Percentiles rank a stretch among this genome's conserved stretches.
Evolutionary conservation across 305 asterid genomes (phyloP).

Genomic region (Caryopteris hybrid): DNA sequence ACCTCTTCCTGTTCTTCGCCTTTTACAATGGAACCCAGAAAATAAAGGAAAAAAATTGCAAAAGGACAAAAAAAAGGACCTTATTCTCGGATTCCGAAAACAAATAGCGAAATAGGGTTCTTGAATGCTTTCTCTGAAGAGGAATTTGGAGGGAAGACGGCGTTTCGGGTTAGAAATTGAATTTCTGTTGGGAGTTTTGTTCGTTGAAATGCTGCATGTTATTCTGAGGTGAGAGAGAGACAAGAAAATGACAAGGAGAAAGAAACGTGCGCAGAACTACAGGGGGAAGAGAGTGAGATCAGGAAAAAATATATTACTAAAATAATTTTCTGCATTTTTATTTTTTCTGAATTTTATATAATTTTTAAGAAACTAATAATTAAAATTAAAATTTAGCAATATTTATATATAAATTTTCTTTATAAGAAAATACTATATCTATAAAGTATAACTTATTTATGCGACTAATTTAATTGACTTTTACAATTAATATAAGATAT

Average conservation of each 20-base stretch:
- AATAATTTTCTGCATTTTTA: neutral
- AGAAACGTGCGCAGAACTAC: constrained; percentile 40
- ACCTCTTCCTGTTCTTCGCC: constrained; percentile 13
- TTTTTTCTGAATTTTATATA: neutral
- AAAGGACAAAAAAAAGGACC: neutral
- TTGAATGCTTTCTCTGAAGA: constrained; percentile 19
- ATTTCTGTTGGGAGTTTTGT: constrained; percentile 53
- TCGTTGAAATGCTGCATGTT: constrained; percentile 51
- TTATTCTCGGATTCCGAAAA: constrained; percentile 16
- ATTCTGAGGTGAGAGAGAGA: constrained; percentile 42
- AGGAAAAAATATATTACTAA: neutral
- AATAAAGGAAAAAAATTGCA: neutral
- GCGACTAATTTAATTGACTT: no score
- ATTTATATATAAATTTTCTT: no score
- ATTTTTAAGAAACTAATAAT: no score
- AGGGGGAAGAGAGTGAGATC: neutral
- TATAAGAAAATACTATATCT: no score
- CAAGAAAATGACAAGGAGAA: constrained; percentile 16
- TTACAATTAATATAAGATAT: no score
- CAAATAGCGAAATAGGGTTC: constrained; percentile 19
- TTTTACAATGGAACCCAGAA: constrained; percentile 27
- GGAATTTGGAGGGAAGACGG: constrained; percentile 12
- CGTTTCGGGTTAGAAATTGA: constrained; percentile 35
- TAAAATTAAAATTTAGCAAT: no score
- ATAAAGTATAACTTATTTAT: no score